Evolutionary conservation across 208 protist species (phyloP), one percentile per base, ranked within the genome.

Genomic region (Naegleria gruberi): DNA sequence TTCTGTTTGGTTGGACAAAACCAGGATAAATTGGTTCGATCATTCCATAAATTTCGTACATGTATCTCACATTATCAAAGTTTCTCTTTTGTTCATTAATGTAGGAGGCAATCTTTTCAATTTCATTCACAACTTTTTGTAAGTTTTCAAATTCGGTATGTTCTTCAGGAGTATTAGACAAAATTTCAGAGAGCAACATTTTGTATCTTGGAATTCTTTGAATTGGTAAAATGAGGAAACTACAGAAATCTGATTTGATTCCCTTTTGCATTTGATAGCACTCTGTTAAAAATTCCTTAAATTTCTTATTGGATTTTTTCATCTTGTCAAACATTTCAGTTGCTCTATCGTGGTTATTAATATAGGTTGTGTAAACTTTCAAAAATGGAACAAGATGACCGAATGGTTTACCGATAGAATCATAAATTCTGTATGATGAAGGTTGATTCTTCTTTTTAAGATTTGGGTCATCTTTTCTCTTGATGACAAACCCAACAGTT

Each of bases 161-260:
- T 8, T 55, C 43, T 1, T 65, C n/a, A 40, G 43, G 45, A 40
- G 84, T 88, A 17, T 26, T 43, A 40, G 1, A 4, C 34, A 73
- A 30, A 17, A 88, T 15, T 23, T 88, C 84, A 23, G 2, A 73
- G 2, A 89, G n/a, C 15, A 89, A 89, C 2, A 77, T 19, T 30
- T n/a, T 57, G 37, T 89, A 89, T 45, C 85, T 41, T 1, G 85
- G 85, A 34, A 89, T 77, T 45, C 85, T 65, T 44, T 89, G 85
- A 74, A 89, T 74, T 4, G 85, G 85, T 15, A 45, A 10, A 44
- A 89, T 89, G 1, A 77, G 19, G 26, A 89, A 89, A 10, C 8
- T 15, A 6, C 40, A 10, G 10, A 86, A 40, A 34, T 86, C 82
- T 34, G 8, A 83, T 43, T 73, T 73, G 23, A 73, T 73, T 5